Evolutionary conservation across 139 green algal species (phyloP).

Genomic region (Chlamydomonas sphaeroides): DNA sequence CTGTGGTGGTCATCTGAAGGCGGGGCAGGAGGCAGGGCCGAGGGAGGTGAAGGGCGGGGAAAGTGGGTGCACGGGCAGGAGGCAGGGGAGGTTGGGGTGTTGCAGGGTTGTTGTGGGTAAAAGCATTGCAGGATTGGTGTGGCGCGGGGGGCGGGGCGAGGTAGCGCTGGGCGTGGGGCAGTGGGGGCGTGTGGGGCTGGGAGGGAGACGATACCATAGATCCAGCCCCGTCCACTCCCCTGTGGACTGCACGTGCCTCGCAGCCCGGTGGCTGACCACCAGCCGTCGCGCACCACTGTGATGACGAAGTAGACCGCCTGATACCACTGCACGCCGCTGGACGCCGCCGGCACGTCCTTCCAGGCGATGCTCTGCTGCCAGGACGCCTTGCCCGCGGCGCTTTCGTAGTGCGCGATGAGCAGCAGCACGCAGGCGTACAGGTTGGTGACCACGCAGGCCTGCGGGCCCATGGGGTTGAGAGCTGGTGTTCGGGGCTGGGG

Average conservation of each 20-base stretch:
- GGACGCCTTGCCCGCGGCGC: background rate
- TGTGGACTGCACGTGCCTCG: too few species aligned
- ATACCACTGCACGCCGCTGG: background rate
- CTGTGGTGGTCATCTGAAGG: constrained; percentile 53
- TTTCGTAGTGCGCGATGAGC: constrained; percentile 13
- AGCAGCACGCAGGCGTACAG: constrained; percentile 30
- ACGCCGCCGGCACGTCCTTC: background rate
- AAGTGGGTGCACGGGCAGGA: background rate
- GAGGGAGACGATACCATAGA: too few species aligned
- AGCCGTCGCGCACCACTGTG: constrained; percentile 2
- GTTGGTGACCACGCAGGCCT: constrained; percentile 10
- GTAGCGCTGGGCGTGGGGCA: too few species aligned
- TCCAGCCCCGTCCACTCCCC: too few species aligned
- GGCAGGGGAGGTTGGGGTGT: background rate
- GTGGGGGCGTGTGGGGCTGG: too few species aligned
- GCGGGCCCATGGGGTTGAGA: too few species aligned
- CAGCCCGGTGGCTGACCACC: too few species aligned
- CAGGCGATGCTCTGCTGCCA: background rate
- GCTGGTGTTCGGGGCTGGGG: too few species aligned
- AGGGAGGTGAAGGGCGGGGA: too few species aligned
- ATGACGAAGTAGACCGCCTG: constrained; percentile 37
- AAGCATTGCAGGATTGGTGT: too few species aligned
- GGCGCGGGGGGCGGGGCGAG: too few species aligned
- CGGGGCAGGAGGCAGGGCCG: too few species aligned
- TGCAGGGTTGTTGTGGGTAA: background rate